phyloP scores from a whole-genome alignment of 208 protist genomes.

The Crithidia expoeki region DNA sequence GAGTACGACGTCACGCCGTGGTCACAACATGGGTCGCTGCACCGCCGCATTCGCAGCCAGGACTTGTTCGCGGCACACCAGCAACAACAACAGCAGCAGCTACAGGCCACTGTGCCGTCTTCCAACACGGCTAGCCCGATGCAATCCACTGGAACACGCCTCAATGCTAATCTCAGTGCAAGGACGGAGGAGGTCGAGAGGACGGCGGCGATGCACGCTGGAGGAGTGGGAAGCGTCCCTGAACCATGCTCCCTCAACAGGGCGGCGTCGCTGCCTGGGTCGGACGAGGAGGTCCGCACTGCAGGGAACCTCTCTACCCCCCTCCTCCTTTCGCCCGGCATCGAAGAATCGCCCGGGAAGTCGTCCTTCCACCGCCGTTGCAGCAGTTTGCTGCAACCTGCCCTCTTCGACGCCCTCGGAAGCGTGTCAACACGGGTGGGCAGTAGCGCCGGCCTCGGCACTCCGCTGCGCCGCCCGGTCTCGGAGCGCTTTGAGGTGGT shows the following conservation, averaged over 20 bases:
- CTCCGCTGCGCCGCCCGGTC: constrained; percentile 42
- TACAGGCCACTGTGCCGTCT: constrained; percentile 1
- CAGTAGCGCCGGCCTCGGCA: constrained; percentile 4
- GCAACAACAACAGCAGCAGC: constrained; percentile 24
- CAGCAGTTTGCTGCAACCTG: constrained; percentile 10
- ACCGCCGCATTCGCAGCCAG: constrained; percentile 44
- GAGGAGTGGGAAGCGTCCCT: background rate
- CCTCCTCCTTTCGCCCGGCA: constrained; percentile 6
- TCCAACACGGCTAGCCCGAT: constrained; percentile 16
- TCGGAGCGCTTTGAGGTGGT: constrained; percentile 43
- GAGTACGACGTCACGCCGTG: constrained; percentile 55
- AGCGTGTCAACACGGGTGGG: constrained; percentile 19
- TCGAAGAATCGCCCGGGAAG: background rate
- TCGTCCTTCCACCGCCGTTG: background rate
- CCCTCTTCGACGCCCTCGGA: constrained; percentile 11
- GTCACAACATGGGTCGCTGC: constrained; percentile 34
- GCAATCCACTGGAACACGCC: constrained; percentile 7
- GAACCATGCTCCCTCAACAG: background rate
- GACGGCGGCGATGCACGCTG: background rate
- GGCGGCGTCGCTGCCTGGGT: background rate
- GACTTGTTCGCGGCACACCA: constrained; percentile 23
- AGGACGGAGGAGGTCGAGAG: constrained; percentile 5
- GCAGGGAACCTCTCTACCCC: background rate
- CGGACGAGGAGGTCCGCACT: background rate
- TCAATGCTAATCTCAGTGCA: constrained; percentile 1